Conservation (phyloP, 1,139 yeast genomes). For the Debaryomyces coudertii region DNA sequence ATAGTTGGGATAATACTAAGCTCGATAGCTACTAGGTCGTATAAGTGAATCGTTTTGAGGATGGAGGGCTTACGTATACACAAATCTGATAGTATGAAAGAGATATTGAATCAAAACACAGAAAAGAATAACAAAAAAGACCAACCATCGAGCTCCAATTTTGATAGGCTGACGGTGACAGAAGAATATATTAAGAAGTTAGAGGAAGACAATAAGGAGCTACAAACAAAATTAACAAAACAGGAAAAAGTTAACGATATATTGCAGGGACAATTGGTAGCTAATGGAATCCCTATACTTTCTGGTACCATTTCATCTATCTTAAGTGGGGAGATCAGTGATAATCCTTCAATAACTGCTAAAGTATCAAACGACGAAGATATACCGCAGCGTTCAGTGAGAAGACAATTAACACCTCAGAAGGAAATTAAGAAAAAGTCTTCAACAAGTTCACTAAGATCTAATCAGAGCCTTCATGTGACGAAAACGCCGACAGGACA, state of each 20-base stretch:
- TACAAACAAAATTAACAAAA: conserved; percentile 17
- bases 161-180: conserved; percentile 35
- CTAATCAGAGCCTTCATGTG: background rate
- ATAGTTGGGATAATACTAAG: background rate
- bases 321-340: conserved; percentile 6
- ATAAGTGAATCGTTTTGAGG: background rate
- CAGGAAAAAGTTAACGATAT: conserved; percentile 19
- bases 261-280: conserved; percentile 21
- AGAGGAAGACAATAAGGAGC: conserved; percentile 41
- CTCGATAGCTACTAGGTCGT: background rate
- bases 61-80: conserved; percentile 7
- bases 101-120: conserved; percentile 1
- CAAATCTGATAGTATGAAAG: conserved; percentile 5
- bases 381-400: conserved; percentile 20
- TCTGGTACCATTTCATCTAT: conserved; percentile 6
- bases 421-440: background rate
- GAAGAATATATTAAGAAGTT: conserved; percentile 40
- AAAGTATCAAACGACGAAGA: conserved; percentile 9
- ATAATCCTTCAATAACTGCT: background rate
- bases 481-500: background rate
- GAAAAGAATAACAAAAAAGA: conserved; percentile 17
- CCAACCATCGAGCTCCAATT: conserved; percentile 42
- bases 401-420: conserved; percentile 15
- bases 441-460: background rate
- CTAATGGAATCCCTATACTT: conserved; percentile 11